phyloP scores from a whole-genome alignment of 148 eudicot genomes.

The Tetragonia tetragonoides region DNA sequence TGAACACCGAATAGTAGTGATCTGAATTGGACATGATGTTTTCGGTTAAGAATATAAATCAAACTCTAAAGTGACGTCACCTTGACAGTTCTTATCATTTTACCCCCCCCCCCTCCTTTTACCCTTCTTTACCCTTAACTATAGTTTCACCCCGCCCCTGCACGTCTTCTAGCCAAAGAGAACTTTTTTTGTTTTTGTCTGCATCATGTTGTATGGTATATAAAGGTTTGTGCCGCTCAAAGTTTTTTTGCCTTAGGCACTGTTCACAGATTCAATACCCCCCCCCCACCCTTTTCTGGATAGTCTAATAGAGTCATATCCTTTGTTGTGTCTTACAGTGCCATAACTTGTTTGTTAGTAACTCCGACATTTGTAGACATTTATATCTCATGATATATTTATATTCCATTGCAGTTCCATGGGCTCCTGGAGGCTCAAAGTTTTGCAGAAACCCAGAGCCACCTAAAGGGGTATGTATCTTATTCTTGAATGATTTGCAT shows the following conservation, averaged over 20 bases:
- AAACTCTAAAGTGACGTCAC: not conserved
- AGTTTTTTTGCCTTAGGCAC: not conserved
- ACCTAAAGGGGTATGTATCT: conserved; percentile 72
- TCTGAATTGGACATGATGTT: not conserved
- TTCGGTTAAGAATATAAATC: not conserved
- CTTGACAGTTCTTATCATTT: not conserved
- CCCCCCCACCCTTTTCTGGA: not conserved
- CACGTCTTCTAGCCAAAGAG: no score
- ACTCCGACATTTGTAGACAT: not conserved
- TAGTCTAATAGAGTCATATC: not conserved
- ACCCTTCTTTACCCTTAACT: not conserved
- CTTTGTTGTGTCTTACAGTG: not conserved
- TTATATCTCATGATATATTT: conserved; percentile 10
- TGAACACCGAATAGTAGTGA: not conserved
- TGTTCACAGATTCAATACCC: not conserved
- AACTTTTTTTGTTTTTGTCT: no score
- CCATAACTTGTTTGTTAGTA: not conserved
- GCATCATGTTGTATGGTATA: no score
- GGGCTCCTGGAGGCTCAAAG: conserved; percentile 97
- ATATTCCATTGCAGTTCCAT: conserved; percentile 68
- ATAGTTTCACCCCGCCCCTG: no score
- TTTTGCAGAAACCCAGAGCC: conserved; percentile 78
- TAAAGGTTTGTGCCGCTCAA: no score
- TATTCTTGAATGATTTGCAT: not conserved
- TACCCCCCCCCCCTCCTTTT: not conserved